Percentiles rank a stretch among this genome's conserved stretches.
Conservation (phyloP, 164 flowering plant genomes). For the Tinospora cordifolia region DNA sequence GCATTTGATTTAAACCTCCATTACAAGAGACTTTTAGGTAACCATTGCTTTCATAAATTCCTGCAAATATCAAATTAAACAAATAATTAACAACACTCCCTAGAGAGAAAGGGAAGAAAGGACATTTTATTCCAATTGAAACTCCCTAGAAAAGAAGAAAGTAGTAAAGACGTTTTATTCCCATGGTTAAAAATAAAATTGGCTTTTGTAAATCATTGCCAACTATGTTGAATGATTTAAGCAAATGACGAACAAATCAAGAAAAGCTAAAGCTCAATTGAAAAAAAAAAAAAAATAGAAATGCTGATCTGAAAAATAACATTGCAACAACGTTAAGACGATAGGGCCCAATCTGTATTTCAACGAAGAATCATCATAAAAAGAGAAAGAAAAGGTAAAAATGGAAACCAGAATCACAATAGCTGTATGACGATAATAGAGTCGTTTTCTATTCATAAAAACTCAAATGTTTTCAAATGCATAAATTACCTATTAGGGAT, state of each 20-base stretch:
- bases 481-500: too few relatives aligned
- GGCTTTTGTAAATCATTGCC: not conserved
- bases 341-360: too few relatives aligned
- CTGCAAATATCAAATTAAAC: slow-evolving; percentile 36
- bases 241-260: not conserved
- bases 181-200: not conserved
- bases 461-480: too few relatives aligned
- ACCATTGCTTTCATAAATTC: slow-evolving; percentile 84
- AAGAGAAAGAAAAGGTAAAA: too few relatives aligned
- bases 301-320: too few relatives aligned
- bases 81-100: too few relatives aligned
- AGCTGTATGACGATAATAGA: too few relatives aligned
- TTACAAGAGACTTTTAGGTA: slow-evolving; percentile 89
- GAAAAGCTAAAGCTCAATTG: not conserved
- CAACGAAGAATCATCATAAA: too few relatives aligned
- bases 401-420: too few relatives aligned
- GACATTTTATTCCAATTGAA: not conserved
- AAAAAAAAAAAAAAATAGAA: too few relatives aligned
- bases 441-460: too few relatives aligned
- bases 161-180: not conserved
- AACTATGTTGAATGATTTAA: not conserved
- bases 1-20: slow-evolving; percentile 99
- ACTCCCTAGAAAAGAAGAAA: not conserved
- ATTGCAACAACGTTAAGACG: too few relatives aligned
- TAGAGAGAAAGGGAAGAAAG: not conserved